Conservation (phyloP, 208 protist genomes). For the Trypanosomatidae sp. region DNA sequence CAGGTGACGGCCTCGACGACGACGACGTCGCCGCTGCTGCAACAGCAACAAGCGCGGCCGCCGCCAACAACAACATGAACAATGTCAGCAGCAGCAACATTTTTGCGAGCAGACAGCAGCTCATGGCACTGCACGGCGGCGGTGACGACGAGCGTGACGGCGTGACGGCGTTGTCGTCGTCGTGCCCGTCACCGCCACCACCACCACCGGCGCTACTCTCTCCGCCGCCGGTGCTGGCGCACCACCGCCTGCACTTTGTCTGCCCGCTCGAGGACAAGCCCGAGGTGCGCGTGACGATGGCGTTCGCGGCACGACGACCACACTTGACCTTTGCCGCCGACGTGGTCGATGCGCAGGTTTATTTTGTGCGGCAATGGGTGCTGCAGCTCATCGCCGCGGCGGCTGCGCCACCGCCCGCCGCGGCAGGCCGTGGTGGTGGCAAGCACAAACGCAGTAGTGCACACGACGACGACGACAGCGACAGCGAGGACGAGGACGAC, state of each 20-base stretch:
- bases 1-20: not conserved
- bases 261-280: slow-evolving; percentile 30
- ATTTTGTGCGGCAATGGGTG: slow-evolving; percentile 62
- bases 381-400: slow-evolving; percentile 51
- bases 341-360: slow-evolving; percentile 52
- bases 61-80: no score
- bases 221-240: slow-evolving; percentile 8
- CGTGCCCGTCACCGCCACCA: not conserved
- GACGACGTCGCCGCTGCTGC: no score
- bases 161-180: no score
- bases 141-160: no score
- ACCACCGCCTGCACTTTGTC: slow-evolving; percentile 57
- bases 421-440: not conserved
- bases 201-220: not conserved
- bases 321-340: slow-evolving; percentile 52
- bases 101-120: no score
- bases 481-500: not conserved
- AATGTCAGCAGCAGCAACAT: no score
- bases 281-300: slow-evolving; percentile 38
- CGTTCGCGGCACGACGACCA: slow-evolving; percentile 46
- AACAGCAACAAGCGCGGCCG: no score
- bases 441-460: no score
- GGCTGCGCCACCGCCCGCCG: slow-evolving; percentile 12
- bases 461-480: not conserved
- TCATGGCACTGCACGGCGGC: no score